These are phyloP conservation scores for Leptographium wingfieldii DNA, from an alignment of 2,329 filamentous ascomycete species.

Conservation along the genomic window DNA sequence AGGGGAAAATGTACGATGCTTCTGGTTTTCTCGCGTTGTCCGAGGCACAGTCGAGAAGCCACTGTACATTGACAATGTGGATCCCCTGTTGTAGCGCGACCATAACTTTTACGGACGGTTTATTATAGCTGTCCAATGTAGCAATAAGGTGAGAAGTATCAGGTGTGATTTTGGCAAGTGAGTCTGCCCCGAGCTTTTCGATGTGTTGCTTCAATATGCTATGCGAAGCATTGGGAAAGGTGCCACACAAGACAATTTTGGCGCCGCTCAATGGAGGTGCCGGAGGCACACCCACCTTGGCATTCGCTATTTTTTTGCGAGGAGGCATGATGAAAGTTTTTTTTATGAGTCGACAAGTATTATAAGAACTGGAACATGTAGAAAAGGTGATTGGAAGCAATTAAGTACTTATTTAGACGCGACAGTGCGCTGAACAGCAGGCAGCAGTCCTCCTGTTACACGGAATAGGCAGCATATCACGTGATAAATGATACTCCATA, in stretches of 20 bases:
- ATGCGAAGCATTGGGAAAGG: constrained; percentile 42
- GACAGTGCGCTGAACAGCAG: background rate
- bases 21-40: constrained; percentile 26
- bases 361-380: background rate
- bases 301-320: constrained; percentile 1
- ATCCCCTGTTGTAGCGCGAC: constrained; percentile 33
- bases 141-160: constrained; percentile 45
- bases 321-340: constrained; percentile 5
- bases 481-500: background rate
- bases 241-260: constrained; percentile 46
- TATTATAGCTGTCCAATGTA: constrained; percentile 38
- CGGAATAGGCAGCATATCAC: background rate
- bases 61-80: constrained; percentile 44
- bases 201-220: constrained; percentile 32
- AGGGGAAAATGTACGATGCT: constrained; percentile 10
- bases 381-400: background rate
- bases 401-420: background rate
- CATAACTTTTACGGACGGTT: constrained; percentile 37
- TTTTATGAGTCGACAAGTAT: no score
- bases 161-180: constrained; percentile 33
- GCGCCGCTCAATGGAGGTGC: constrained; percentile 27
- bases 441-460: background rate
- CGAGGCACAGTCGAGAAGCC: constrained; percentile 45
- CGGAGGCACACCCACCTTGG: background rate
- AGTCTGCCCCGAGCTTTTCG: constrained; percentile 33